Evolutionary conservation across 179 eudicot species (phyloP).

Genomic region (Nepenthes alata): DNA sequence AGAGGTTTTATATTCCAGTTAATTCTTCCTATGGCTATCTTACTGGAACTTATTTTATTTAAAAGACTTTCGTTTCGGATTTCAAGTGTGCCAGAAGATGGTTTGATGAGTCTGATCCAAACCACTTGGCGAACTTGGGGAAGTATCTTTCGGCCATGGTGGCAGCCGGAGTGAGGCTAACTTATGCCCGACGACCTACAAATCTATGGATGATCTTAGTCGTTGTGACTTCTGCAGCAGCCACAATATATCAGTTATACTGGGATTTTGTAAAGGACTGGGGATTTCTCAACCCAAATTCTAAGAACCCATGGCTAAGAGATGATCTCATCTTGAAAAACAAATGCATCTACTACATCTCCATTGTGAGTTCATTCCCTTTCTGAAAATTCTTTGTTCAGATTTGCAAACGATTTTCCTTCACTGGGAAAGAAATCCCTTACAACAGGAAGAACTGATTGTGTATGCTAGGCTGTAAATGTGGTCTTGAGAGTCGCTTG

Average conservation of each 20-base stretch:
- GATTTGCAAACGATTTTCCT: no score
- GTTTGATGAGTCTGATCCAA: constrained; percentile 53
- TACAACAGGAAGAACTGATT: constrained; percentile 2
- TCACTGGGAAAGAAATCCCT: not conserved
- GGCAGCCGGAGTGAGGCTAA: constrained; percentile 87
- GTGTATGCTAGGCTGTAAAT: constrained; percentile 43
- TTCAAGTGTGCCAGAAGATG: constrained; percentile 84
- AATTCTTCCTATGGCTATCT: not conserved
- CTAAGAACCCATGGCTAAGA: constrained; percentile 67
- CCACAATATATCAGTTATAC: constrained; percentile 79
- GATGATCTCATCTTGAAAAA: constrained; percentile 69
- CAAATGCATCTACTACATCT: constrained; percentile 59
- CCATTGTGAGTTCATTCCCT: constrained; percentile 36
- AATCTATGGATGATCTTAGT: constrained; percentile 46
- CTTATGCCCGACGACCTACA: constrained; percentile 43
- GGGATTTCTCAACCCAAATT: constrained; percentile 60
- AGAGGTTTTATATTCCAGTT: not conserved
- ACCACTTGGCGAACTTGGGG: constrained; percentile 75
- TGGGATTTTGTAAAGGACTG: constrained; percentile 98
- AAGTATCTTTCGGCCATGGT: constrained; percentile 96
- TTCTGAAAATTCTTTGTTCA: not conserved
- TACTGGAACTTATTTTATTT: not conserved
- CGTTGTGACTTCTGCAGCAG: constrained; percentile 54
- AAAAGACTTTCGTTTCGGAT: not conserved
- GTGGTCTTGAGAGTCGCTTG: constrained; percentile 71